Evolutionary conservation across 1,139 yeast genomes (phyloP), one percentile per base, ranked within the genome.

Genomic region (Scheffersomyces illinoinensis): DNA sequence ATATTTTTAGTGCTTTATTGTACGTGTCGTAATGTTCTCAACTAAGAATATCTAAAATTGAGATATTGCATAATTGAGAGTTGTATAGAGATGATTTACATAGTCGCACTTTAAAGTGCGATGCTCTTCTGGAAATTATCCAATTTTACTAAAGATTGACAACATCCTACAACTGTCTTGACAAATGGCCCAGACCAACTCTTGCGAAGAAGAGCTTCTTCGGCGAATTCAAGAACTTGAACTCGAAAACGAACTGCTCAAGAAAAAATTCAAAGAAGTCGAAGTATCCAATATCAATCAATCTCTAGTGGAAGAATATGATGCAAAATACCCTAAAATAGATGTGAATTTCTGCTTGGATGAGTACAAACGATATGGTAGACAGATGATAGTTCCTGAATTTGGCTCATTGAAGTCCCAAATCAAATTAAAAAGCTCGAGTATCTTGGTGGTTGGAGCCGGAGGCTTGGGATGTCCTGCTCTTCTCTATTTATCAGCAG

Each of bases 391-490:
- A 49, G 97, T 95, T 1, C 96, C 97, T 0, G 87, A 84, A 58
- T 77, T 90, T 62, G 93, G 93, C 0, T 72, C 88, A 10, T 64
- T 76, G 43, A 58, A 68, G 1, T 80, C 86, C 12, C 99, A 96
- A 70, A 61, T 81, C 4, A 76, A 74, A 54, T 75, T 96, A 55
- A 88, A 87, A 65, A 64, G 71, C 0, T 62, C 95, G 1, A 83
- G 78, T 54, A 83, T 93, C 0, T 74, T 95, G 46, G 95, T 96
- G 0, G 82, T 96, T 8, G 99, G 99, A 1, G 98, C 98, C 0
- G 99, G 99, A 14, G 99, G 99, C 0, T 79, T 96, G 12, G 99
- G 99, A 0, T 90, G 97, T 64, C 98, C 99, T 0, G 96, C 96
- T 0, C 74, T 95, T 55, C 82, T 91, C 50, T 96, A 96, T 69